A percentile compares a stretch with the other conserved stretches of the same genome.
Evolutionary conservation across 2,329 filamentous ascomycete species (phyloP).

Genomic region (Hansfordia pulvinata): DNA sequence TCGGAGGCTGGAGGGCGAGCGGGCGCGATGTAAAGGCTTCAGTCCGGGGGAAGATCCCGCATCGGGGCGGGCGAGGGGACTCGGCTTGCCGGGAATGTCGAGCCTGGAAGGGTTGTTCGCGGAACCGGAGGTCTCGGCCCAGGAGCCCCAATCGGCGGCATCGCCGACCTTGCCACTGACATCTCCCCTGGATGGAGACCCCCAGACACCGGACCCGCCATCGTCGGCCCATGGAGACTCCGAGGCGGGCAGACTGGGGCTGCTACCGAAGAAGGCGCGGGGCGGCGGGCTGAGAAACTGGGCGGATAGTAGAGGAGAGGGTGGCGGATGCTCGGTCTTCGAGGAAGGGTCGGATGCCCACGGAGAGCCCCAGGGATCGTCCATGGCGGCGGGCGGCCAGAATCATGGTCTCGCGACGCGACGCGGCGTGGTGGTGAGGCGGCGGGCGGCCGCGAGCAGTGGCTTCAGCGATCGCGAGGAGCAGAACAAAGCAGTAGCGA

Average conservation of each 20-base stretch:
- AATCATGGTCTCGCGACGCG: constrained; percentile 18
- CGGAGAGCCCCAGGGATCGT: constrained; percentile 51
- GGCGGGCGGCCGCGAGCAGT: constrained; percentile 2
- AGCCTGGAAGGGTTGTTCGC: constrained; percentile 16
- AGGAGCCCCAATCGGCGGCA: constrained; percentile 17
- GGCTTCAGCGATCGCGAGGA: no score
- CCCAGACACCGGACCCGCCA: constrained; percentile 24
- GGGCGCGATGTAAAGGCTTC: constrained; percentile 15
- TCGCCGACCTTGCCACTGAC: no score
- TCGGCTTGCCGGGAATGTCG: constrained; percentile 18
- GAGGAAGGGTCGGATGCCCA: constrained; percentile 31
- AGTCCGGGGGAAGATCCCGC: constrained; percentile 21
- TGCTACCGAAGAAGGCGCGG: constrained; percentile 24
- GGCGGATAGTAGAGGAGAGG: constrained; percentile 18
- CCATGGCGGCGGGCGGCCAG: constrained; percentile 30
- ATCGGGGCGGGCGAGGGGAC: constrained; percentile 24
- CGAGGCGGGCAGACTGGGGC: no score
- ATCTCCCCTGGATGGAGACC: no score
- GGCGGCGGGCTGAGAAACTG: constrained; percentile 25
- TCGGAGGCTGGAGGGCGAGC: constrained; percentile 16
- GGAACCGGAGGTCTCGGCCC: constrained; percentile 16
- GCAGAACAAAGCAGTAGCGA: no score
- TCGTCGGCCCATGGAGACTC: constrained; percentile 28
- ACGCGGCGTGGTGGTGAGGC: no score
- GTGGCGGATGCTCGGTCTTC: constrained; percentile 15